phyloP scores from a whole-genome alignment of 2,329 filamentous ascomycete genomes.

The Venturia asperata region DNA sequence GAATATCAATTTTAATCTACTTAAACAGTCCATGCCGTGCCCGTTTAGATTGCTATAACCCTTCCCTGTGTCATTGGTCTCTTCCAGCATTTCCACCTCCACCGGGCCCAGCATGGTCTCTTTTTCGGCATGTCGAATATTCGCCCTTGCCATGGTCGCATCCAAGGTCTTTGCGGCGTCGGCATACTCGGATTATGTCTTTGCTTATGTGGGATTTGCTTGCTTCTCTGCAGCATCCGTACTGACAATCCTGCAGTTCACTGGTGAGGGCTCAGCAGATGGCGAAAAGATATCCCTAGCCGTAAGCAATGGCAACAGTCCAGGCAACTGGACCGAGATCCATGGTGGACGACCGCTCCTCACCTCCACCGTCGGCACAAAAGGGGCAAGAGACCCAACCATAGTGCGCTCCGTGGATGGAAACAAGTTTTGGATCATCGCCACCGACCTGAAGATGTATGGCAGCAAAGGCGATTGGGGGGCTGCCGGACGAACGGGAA shows the following conservation, averaged over 20 bases:
- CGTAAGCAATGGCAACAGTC: slow-evolving; percentile 11
- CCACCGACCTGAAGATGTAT: slow-evolving; percentile 19
- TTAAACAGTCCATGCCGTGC: background rate
- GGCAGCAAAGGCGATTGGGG: slow-evolving; percentile 4
- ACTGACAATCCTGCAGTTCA: slow-evolving; percentile 8
- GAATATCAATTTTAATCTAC: slow-evolving; percentile 1
- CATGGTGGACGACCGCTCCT: slow-evolving; percentile 1
- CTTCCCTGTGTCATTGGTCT: background rate
- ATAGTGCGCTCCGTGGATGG: slow-evolving; percentile 14
- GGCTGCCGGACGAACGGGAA: background rate
- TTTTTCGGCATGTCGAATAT: background rate
- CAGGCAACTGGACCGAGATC: slow-evolving; percentile 1
- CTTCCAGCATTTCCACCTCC: background rate
- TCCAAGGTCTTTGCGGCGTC: background rate
- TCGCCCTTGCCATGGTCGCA: background rate
- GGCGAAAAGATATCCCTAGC: slow-evolving; percentile 15
- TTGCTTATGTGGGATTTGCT: slow-evolving; percentile 1
- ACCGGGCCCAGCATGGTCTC: background rate
- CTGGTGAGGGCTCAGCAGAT: slow-evolving; percentile 9
- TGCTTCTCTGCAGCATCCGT: background rate
- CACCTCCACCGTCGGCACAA: slow-evolving; percentile 14
- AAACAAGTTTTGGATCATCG: slow-evolving; percentile 16
- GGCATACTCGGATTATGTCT: background rate
- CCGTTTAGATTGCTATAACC: background rate
- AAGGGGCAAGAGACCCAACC: slow-evolving; percentile 11